Evolutionary conservation across 2,329 filamentous ascomycete genomes (phyloP), one percentile per base, ranked within the genome.

Genomic region (Anthostomella pinea): DNA sequence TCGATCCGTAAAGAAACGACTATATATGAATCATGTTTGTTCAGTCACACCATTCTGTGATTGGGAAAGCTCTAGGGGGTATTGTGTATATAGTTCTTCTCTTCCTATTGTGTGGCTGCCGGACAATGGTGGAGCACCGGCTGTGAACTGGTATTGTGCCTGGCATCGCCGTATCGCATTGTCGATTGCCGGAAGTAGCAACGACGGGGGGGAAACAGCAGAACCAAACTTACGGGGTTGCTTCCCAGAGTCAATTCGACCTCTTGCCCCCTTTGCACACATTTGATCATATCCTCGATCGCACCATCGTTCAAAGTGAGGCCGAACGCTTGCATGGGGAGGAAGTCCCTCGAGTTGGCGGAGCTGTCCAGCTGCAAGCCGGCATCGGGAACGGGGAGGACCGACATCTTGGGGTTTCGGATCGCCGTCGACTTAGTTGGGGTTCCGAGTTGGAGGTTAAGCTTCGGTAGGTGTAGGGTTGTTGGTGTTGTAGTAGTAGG

Each of bases 251-350:
- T 70, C 51, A 83, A 64, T 51, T 77, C 67, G 35, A 83, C 68
- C 29, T 70, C 65, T 37, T 75, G 68, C 33, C 76, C 77, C 63
- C 71, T 68, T 51, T 73, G 72, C 24, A 76, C 69, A 52, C 73
- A 77, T 57, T 68, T 69, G 48, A 83, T 80, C 72, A 83, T 75
- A 44, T 77, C 69, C 56, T 80, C 75, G 51, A 83, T 73, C 33
- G 79, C 66, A 54, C 65, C 66, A 55, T 80, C 72, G 49, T 66
- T 71, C 44, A 83, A 61, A n/a, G 66, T 71, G 38, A 83, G 62
- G 45, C 75, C 70, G 54, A 83, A 77, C 20, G 73, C 75, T 52
- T 80, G 75, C 19, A 67, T 64, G 7, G 72, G 73, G 23, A 75
- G 61, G 39, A 64, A 59, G 33, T 66, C 63, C 52, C 50, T 57